Base-by-base conservation (phyloP, 2,329 filamentous ascomycete species). In the Cordyceps militaris region DNA sequence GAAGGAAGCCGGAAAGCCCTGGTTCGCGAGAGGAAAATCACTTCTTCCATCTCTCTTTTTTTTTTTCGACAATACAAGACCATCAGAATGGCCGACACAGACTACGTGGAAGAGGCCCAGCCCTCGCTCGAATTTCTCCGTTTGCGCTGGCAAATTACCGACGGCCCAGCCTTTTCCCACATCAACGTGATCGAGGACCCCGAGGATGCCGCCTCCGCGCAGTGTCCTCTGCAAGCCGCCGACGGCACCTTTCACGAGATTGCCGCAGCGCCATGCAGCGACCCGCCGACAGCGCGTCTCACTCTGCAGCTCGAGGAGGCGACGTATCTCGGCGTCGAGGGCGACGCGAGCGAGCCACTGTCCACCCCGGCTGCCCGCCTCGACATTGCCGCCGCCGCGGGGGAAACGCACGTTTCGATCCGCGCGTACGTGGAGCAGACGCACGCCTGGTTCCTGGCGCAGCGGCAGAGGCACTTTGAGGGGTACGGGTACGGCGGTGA, bases 81-180 rank as follows among this genome's bases (percentile, higher is more conserved):
- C 50, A 43, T 38, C 38, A 16, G 14, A 23, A 53, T 53, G 50
- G 38, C 50, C 28, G 38, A 44, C 4, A 44, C n/a, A 4, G 24
- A 13, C 19, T 19, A 44, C 1, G 11, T 44, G 6, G 50, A 53
- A 3, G 50, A 53, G 50, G 38, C 28, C 1, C 38, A 53, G 50
- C 50, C 50, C n/a, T 53, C 52, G 1, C 36, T 28, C 16, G 52
- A 55, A 23, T 46, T 55, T 28, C 43, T 55, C 19, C 44, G 54
- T 9, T n/a, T 56, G 6, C 54, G 54, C 36, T 56, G 54, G 54
- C 32, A 56, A 34, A 56, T 56, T 44, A 32, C 42, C 11, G 44
- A 56, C 54, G 13, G 11, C 34, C 54, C 44, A 10, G 54, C 44
- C n/a, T 24, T 40, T 30, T 3, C 28, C 7, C 42, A 44, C 54